Evolutionary conservation across 2,329 filamentous ascomycete genomes (phyloP), one percentile per base, ranked within the genome.

Genomic region (Aspergillus aculeatinus): DNA sequence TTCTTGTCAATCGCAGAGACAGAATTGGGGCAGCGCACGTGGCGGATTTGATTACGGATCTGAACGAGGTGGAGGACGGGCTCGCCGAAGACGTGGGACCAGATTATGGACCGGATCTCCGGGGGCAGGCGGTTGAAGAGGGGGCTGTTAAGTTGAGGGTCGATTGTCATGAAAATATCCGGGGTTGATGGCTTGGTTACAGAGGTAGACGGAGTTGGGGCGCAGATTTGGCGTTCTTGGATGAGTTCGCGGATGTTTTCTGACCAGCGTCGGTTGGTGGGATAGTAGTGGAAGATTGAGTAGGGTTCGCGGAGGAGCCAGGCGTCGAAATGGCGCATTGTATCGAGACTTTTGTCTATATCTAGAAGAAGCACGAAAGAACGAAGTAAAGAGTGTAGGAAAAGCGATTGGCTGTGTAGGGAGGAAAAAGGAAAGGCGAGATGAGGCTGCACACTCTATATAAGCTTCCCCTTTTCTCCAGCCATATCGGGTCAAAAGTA

Each of bases 281-380:
- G 64, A 42, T 76, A 76, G 58, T 76, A 76, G 56, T 76, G 74
- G 62, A 70, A 75, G 63, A 76, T 75, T 19, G 72, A 75, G 60
- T 76, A 76, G 48, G 74, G 74, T 56, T 76, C 74, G 23, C 74
- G 72, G 21, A 76, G 63, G 61, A 76, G 58, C 74, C 74, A 76
- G 57, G 74, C 65, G 55, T 76, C 74, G 63, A 76, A 76, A 60
- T 76, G 74, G 51, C 74, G 72, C 74, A 76, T 75, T 27, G 49
- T 63, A 53, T 35, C 16, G 33, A 23, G 11, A 6, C 4, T 52
- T 27, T 7, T 55, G n/a, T 49, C 16, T 52, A 14, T 48, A 14
- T 16, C 35, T 29, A n/a, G 27, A 9, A 9, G 5, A 39, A 53
- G 21, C 19, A 12, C n/a, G 31, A 14, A 35, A 39, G 33, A 29